These are phyloP conservation scores for Stephanocyclus meneghinianus DNA, from an alignment of 352 stramenopile genomes.

Conservation along the genomic window DNA sequence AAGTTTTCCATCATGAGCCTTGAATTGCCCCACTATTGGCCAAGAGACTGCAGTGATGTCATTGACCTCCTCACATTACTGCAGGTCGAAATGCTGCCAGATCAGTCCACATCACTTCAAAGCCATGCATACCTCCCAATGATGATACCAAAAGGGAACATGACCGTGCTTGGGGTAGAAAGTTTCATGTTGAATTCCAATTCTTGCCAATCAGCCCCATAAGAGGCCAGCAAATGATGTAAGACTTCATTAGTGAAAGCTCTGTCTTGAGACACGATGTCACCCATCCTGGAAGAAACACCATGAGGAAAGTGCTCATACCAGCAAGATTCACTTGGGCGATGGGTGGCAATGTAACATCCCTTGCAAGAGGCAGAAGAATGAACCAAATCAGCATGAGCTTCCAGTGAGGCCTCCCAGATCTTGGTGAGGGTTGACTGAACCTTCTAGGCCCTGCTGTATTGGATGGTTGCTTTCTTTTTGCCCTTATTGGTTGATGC, in stretches of 20 bases:
- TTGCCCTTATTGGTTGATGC: slow-evolving; percentile 21
- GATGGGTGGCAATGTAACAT: slow-evolving; percentile 20
- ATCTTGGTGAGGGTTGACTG: slow-evolving; percentile 20
- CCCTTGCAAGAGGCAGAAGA: slow-evolving; percentile 12
- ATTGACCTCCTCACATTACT: slow-evolving; percentile 5
- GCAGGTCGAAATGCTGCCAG: slow-evolving; percentile 6
- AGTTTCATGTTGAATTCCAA: slow-evolving; percentile 6
- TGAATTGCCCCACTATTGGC: slow-evolving; percentile 25
- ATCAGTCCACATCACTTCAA: slow-evolving; percentile 16
- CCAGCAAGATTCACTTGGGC: slow-evolving; percentile 30
- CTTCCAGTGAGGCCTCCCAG: slow-evolving; percentile 25
- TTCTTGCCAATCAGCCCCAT: slow-evolving; percentile 5
- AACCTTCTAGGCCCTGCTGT: slow-evolving; percentile 13
- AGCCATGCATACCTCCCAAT: slow-evolving; percentile 24
- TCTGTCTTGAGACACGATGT: slow-evolving; percentile 16
- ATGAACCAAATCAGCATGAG: slow-evolving; percentile 17
- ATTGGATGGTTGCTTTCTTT: slow-evolving; percentile 18
- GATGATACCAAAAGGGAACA: slow-evolving; percentile 24
- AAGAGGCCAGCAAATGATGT: neutral
- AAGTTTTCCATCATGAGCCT: slow-evolving; percentile 9
- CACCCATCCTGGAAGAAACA: slow-evolving; percentile 14
- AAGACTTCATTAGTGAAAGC: slow-evolving; percentile 3
- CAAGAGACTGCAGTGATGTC: slow-evolving; percentile 9
- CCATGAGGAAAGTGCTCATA: slow-evolving; percentile 27
- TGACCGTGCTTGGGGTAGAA: neutral